A percentile compares a stretch with the other conserved stretches of the same genome.
phyloP scores from a whole-genome alignment of 306 rosid species.

The Lotus japonicus region DNA sequence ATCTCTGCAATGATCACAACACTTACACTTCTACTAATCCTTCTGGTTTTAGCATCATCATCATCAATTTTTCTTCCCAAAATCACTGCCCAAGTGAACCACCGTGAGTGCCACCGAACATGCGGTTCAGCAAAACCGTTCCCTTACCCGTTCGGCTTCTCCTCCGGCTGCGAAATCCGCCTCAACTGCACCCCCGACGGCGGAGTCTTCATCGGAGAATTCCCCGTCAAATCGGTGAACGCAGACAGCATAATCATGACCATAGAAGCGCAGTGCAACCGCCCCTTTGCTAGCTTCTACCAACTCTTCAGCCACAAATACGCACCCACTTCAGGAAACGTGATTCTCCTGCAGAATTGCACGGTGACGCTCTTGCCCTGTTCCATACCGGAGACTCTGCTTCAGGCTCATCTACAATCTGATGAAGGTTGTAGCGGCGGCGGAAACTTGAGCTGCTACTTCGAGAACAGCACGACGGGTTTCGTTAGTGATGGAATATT shows the following conservation, averaged over 20 bases:
- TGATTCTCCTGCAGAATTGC: constrained; percentile 59
- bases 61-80: not conserved
- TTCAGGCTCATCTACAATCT: constrained; percentile 43
- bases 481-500: constrained; percentile 30
- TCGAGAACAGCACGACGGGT: constrained; percentile 7
- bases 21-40: not conserved
- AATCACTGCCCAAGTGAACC: constrained; percentile 19
- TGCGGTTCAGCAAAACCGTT: constrained; percentile 32
- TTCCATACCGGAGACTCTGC: constrained; percentile 43
- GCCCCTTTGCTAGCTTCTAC: constrained; percentile 27
- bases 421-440: constrained; percentile 32
- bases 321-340: constrained; percentile 74
- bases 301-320: constrained; percentile 46
- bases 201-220: constrained; percentile 40
- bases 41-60: not conserved
- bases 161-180: constrained; percentile 59
- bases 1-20: constrained; percentile 26
- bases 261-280: constrained; percentile 48
- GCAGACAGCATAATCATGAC: constrained; percentile 36
- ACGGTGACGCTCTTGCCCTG: constrained; percentile 24
- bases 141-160: constrained; percentile 73
- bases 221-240: constrained; percentile 35
- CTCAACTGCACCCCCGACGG: constrained; percentile 41
- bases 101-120: constrained; percentile 35
- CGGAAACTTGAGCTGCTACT: constrained; percentile 57